phyloP scores from a whole-genome alignment of 495 filamentous ascomycete species.

The Neurospora hispaniola region DNA sequence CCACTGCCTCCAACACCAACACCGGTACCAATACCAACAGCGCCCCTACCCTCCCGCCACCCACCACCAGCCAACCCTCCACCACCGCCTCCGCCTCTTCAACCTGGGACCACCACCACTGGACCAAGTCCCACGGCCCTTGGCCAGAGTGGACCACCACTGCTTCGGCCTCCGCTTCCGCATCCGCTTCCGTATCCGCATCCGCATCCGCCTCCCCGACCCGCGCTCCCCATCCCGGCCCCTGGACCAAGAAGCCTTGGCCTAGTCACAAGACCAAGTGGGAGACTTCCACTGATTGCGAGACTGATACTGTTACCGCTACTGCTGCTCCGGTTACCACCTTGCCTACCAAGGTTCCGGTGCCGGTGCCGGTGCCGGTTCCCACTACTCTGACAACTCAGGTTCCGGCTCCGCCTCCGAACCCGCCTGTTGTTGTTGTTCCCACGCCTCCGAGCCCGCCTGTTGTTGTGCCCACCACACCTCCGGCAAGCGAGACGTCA shows the following conservation, averaged over 20 bases:
- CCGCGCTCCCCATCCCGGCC: background rate
- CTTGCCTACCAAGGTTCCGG: background rate
- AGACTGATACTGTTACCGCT: background rate
- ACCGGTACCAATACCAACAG: background rate
- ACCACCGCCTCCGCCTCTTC: conserved; percentile 1
- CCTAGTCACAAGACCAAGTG: background rate
- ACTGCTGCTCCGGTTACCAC: background rate
- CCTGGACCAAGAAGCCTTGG: background rate
- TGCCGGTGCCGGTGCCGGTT: background rate
- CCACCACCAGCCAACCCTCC: background rate
- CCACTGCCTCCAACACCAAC: background rate
- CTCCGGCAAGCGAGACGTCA: background rate
- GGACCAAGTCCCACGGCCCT: conserved; percentile 1
- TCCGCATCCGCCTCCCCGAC: background rate
- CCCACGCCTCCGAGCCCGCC: background rate
- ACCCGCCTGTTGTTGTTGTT: too few relatives aligned
- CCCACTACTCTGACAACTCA: background rate
- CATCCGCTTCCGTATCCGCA: background rate
- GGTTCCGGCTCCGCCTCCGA: background rate
- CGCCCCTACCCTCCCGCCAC: background rate
- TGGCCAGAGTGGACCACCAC: background rate
- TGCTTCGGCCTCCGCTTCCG: background rate
- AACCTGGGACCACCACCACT: conserved; percentile 1
- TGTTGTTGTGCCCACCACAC: background rate
- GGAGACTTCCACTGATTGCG: background rate